Conservation (phyloP, 345 rosid genomes). For the Barbarea vulgaris region DNA sequence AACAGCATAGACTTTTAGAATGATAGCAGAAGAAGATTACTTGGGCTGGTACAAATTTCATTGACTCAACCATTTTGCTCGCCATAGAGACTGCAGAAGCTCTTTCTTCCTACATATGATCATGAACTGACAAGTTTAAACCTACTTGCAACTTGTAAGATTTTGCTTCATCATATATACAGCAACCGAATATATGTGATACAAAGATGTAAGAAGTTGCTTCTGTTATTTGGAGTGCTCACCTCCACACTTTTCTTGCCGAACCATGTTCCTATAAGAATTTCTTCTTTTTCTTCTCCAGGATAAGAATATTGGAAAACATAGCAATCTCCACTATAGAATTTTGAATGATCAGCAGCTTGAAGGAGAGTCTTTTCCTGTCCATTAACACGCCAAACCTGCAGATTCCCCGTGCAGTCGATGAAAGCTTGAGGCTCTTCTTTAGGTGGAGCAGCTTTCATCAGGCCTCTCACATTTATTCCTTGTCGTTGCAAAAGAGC, state of each 20-base stretch:
- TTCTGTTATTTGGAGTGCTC: slow-evolving; percentile 25
- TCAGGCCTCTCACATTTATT: slow-evolving; percentile 81
- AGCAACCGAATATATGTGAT: neutral
- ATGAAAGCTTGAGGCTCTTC: slow-evolving; percentile 84
- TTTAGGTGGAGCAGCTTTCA: slow-evolving; percentile 80
- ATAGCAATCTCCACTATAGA: slow-evolving; percentile 92
- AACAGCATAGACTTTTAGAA: slow-evolving; percentile 6
- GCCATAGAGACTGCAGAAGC: slow-evolving; percentile 77
- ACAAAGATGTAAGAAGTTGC: neutral
- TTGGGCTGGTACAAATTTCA: slow-evolving; percentile 83
- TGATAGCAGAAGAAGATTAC: slow-evolving; percentile 47
- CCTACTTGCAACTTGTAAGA: neutral
- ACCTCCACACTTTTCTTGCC: slow-evolving; percentile 95
- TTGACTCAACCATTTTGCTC: slow-evolving; percentile 83
- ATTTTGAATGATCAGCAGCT: slow-evolving; percentile 84
- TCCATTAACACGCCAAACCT: slow-evolving; percentile 95
- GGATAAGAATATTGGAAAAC: slow-evolving; percentile 93
- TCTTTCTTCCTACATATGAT: slow-evolving; percentile 71
- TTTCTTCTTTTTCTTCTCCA: slow-evolving; percentile 91
- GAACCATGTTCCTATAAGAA: slow-evolving; percentile 90
- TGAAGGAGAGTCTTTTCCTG: slow-evolving; percentile 72
- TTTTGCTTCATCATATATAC: neutral
- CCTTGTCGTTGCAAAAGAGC: slow-evolving; percentile 95
- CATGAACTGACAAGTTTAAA: slow-evolving; percentile 15
- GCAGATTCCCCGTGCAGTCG: slow-evolving; percentile 90